Base-by-base conservation (phyloP, 2,329 filamentous ascomycete species). In the Fusarium citri region DNA sequence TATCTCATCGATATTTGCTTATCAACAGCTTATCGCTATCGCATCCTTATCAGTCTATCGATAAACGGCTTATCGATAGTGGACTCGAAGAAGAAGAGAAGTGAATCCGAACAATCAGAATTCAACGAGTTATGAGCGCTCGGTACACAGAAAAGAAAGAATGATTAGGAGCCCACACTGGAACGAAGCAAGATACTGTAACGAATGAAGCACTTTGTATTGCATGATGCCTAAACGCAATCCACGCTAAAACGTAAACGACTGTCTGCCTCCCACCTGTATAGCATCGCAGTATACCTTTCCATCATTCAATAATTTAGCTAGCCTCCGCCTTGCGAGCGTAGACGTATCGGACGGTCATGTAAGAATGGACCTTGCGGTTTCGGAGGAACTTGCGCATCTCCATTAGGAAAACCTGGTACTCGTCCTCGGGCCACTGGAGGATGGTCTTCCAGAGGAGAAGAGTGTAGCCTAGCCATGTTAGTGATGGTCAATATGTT, bases 261-360 rank as follows among this genome's bases (percentile, higher is more conserved):
- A 31, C 6, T 16, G 18, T 28, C 40, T n/a, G 2, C 12, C 5
- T 26, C 18, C 3, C 26, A 7, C 1, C 6, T 14, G 8, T 6
- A 48, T 18, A 9, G 16, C 10, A 15, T 15, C 26, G 5, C 14
- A 15, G 2, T 12, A 30, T 14, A 10, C 6, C 6, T 3, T 20
- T 16, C 3, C 18, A 30, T 37, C 2, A 5, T 16, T n/a, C 2
- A 11, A 5, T 4, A 1, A 3, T 10, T 40, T 28, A 61, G 16
- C 42, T 28, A 18, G 45, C 59, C 18, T 57, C 61, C 2, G 55
- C 51, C 47, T 73, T 73, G 18, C 68, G 71, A 3, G 41, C 71
- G 3, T 73, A 73, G 4, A 73, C 71, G 8, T 67, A 67, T 28
- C 71, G 71, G 8, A 73, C 68, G 11, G 47, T 51, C 65, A 73